Base-by-base conservation (phyloP, 371 early-diverging fungal species). In the Chytridiales sp. region DNA sequence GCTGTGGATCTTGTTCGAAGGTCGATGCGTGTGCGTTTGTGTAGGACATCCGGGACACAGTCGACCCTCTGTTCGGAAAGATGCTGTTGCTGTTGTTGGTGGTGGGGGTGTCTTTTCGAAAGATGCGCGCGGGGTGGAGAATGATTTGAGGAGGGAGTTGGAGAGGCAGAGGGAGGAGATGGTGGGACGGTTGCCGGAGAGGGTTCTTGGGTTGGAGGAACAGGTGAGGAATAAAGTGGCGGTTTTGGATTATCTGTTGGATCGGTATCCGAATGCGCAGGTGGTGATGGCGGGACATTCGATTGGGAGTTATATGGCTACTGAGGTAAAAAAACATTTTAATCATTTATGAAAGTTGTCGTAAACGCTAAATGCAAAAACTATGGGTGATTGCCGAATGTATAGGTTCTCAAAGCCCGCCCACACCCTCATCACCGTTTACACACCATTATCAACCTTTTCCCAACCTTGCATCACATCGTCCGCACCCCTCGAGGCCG, bases 401-500 rank as follows among this genome's bases (percentile, higher is more conserved):
- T n/a, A n/a, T n/a, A n/a, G n/a, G n/a, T n/a, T n/a, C n/a, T n/a
- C n/a, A n/a, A n/a, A n/a, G n/a, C n/a, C 30, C 85, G 82, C 49
- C 70, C 74, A 21, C 74, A 84, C 11, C 87, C 84, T 8, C 60
- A 73, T 34, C 74, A 77, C 49, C 73, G 74, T 6, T 84, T 92
- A 31, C 70, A 68, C 40, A 83, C 82, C 1, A 64, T 88, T 3
- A 77, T 89, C 54, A 78, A 77, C 0, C 69, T 93, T 52, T 92
- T 91, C 60, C 93, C 93, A 6, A 85, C 90, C 0, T 65, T 93
- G 2, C 83, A 86, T 42, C 74, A 83, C 26, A 89, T 93, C 56
- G 85, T 81, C 0, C 66, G 79, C 9, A 87, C 91, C 17, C 93
- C 93, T 3, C 83, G 86, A 29, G 93, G 91, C 3, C 73, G 76